Evolutionary conservation across 2,329 filamentous ascomycete species (phyloP).

Genomic region (Diaporthe eres): DNA sequence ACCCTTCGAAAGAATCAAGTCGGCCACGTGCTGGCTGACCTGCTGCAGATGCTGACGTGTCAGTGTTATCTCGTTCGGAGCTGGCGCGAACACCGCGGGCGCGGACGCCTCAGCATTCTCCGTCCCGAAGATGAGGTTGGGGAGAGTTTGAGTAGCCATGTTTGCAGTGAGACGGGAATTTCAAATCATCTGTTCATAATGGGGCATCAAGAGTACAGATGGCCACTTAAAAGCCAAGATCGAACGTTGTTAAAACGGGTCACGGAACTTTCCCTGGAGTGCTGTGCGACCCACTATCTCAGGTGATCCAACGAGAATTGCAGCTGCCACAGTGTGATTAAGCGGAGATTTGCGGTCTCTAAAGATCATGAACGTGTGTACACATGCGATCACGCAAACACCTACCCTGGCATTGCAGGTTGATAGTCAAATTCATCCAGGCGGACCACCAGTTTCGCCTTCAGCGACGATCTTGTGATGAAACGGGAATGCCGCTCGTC

Average conservation of each 20-base stretch:
- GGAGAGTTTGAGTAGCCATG: background rate
- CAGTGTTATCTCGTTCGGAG: background rate
- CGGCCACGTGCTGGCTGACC: background rate
- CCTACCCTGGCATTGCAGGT: background rate
- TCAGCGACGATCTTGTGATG: background rate
- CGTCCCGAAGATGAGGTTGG: background rate
- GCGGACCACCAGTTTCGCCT: background rate
- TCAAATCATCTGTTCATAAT: background rate
- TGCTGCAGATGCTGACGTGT: constrained; percentile 4
- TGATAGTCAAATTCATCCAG: background rate
- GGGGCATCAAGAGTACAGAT: too few relatives aligned
- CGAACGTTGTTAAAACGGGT: background rate
- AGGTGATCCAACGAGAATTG: background rate
- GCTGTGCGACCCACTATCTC: too few relatives aligned
- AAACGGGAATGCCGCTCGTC: background rate
- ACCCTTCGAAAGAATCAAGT: background rate
- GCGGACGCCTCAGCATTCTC: background rate
- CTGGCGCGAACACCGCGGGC: background rate
- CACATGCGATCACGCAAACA: too few relatives aligned
- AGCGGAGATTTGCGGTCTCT: background rate
- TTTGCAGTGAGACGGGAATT: background rate
- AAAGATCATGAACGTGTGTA: background rate
- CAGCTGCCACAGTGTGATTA: background rate
- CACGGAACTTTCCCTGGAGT: background rate
- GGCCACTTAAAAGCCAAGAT: too few relatives aligned